phyloP scores from a whole-genome alignment of 257 asterid species.

The Gardenia jasminoides region DNA sequence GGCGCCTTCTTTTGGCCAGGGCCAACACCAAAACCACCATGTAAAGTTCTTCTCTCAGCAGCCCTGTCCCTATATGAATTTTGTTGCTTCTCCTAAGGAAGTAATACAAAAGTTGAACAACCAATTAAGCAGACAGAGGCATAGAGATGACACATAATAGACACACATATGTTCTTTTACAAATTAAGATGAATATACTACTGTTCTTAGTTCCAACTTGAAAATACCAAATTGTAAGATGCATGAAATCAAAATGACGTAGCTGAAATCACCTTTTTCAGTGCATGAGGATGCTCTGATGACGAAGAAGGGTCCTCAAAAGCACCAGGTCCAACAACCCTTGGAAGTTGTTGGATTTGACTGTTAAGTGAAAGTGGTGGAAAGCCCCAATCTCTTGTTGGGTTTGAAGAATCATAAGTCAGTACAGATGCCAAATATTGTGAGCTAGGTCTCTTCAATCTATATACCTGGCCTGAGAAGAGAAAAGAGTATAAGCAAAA shows the following conservation, averaged over 20 bases:
- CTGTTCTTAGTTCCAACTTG: not conserved
- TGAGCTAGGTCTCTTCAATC: slow-evolving; percentile 74
- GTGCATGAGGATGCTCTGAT: slow-evolving; percentile 29
- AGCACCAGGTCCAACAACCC: slow-evolving; percentile 28
- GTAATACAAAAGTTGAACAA: not conserved
- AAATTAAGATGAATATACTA: not conserved
- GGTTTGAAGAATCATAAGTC: slow-evolving; percentile 73
- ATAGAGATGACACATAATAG: not conserved
- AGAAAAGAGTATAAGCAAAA: slow-evolving; percentile 17
- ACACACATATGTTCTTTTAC: not conserved
- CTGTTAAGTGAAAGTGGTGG: slow-evolving; percentile 55
- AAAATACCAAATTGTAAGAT: not conserved
- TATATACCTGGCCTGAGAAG: slow-evolving; percentile 68
- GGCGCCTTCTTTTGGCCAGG: slow-evolving; percentile 77
- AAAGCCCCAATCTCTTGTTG: slow-evolving; percentile 82
- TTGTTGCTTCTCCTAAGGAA: slow-evolving; percentile 1
- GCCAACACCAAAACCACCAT: slow-evolving; percentile 89
- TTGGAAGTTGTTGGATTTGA: slow-evolving; percentile 29
- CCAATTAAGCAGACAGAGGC: not conserved
- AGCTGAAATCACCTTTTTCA: slow-evolving; percentile 41
- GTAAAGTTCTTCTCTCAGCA: slow-evolving; percentile 92
- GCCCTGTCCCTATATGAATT: slow-evolving; percentile 80
- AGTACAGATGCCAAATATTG: slow-evolving; percentile 61
- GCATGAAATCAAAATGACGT: not conserved
- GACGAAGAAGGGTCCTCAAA: slow-evolving; percentile 32